A percentile compares a stretch with the other conserved stretches of the same genome.
Conservation (phyloP, 208 protist species). For the Crithidia bombi region DNA sequence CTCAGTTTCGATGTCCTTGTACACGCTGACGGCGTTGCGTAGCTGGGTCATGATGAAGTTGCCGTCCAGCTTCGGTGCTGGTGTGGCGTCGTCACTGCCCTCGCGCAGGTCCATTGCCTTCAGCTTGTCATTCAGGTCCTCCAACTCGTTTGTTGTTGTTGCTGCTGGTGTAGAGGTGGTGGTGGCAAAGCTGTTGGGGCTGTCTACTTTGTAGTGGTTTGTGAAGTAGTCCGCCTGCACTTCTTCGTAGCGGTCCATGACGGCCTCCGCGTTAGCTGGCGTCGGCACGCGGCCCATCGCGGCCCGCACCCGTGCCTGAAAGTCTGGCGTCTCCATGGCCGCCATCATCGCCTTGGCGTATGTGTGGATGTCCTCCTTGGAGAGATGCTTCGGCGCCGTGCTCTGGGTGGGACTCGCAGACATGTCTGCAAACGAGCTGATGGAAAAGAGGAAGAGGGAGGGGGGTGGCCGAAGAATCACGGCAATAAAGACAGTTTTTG, state of each 20-base stretch:
- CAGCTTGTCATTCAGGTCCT: not conserved
- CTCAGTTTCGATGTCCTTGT: constrained; percentile 66
- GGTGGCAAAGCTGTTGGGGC: not conserved
- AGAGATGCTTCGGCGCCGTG: constrained; percentile 2
- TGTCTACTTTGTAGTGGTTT: not conserved
- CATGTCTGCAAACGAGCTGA: not conserved
- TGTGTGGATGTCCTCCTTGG: constrained; percentile 48
- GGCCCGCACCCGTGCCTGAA: constrained; percentile 41
- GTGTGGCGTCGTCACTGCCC: not conserved
- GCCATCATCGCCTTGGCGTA: constrained; percentile 50
- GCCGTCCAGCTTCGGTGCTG: constrained; percentile 27
- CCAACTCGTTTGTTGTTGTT: not conserved
- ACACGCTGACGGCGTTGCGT: constrained; percentile 51
- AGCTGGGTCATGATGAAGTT: constrained; percentile 49
- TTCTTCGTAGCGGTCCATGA: constrained; percentile 67
- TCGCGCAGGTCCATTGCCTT: not conserved
- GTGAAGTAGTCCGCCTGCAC: constrained; percentile 67
- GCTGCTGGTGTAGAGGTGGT: not conserved
- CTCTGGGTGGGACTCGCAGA: not conserved
- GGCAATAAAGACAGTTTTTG: no score
- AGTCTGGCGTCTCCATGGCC: constrained; percentile 52
- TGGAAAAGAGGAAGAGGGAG: no score
- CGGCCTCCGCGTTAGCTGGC: constrained; percentile 42
- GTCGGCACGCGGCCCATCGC: constrained; percentile 34
- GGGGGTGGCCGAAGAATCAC: no score